A percentile compares a stretch with the other conserved stretches of the same genome.
phyloP scores from a whole-genome alignment of 2,329 filamentous ascomycete genomes.

The Chaetomiaceae sp. region DNA sequence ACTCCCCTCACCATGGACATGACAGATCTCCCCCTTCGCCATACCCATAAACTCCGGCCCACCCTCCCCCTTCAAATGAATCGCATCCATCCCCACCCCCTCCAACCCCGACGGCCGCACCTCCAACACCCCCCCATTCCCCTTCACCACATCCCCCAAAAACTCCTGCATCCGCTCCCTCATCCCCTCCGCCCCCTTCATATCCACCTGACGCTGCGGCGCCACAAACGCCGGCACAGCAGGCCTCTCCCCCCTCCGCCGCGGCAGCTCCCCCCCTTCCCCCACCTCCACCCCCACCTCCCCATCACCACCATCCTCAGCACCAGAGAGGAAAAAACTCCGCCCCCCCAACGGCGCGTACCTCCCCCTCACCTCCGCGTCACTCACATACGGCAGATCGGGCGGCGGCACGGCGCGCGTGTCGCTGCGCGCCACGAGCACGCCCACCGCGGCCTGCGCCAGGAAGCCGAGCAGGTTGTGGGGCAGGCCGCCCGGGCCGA shows the following conservation, averaged over 20 bases:
- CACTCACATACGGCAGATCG: neutral
- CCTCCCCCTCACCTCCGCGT: conserved; percentile 13
- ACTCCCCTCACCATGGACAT: conserved; percentile 36
- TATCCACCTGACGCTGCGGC: conserved; percentile 35
- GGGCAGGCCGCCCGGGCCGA: conserved; percentile 40
- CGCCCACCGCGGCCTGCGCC: conserved; percentile 29
- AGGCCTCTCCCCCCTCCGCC: conserved; percentile 21
- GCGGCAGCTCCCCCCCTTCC: neutral
- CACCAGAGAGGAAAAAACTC: neutral
- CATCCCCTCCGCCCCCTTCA: conserved; percentile 15
- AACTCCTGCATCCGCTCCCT: conserved; percentile 24
- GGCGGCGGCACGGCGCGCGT: conserved; percentile 25
- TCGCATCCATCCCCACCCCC: conserved; percentile 26
- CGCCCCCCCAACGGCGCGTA: conserved; percentile 22
- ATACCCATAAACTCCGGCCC: conserved; percentile 15
- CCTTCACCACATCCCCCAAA: conserved; percentile 20
- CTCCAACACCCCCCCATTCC: conserved; percentile 28
- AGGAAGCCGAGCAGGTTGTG: conserved; percentile 39
- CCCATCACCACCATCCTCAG: neutral
- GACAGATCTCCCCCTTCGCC: conserved; percentile 30
- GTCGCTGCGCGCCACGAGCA: conserved; percentile 32
- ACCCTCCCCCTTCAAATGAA: conserved; percentile 22
- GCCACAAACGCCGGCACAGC: conserved; percentile 31
- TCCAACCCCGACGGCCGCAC: conserved; percentile 29
- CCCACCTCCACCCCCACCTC: too few relatives aligned